These are phyloP conservation scores for Anthoceros angustus DNA, from an alignment of 225 moss, liverwort and hornwort species.

Conservation along the genomic window DNA sequence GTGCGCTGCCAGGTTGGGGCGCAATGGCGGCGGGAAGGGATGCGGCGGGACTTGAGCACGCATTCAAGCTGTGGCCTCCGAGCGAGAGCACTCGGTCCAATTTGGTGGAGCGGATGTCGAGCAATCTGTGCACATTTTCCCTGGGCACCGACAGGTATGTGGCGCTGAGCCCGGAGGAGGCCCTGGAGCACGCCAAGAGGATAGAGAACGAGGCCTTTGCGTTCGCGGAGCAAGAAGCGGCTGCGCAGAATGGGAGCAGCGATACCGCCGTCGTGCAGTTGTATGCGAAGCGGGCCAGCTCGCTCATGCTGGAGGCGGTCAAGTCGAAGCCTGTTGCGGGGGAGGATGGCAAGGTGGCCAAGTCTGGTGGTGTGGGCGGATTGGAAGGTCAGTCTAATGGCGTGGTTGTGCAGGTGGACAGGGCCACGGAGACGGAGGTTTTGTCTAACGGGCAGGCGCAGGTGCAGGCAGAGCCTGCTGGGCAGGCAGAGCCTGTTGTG, in stretches of 20 bases:
- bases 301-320: slow-evolving; percentile 53
- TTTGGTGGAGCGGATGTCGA: slow-evolving; percentile 81
- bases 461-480: neutral
- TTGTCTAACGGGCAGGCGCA: neutral
- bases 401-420: slow-evolving; percentile 13
- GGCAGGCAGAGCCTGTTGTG: too few relatives aligned
- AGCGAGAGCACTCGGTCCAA: slow-evolving; percentile 54
- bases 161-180: slow-evolving; percentile 41
- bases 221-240: slow-evolving; percentile 33
- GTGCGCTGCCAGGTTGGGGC: too few relatives aligned
- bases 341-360: slow-evolving; percentile 13
- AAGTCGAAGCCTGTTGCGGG: slow-evolving; percentile 20
- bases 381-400: slow-evolving; percentile 10
- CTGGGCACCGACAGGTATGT: slow-evolving; percentile 42
- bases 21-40: too few relatives aligned
- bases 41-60: neutral
- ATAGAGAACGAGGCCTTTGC: slow-evolving; percentile 75
- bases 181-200: slow-evolving; percentile 46
- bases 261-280: slow-evolving; percentile 45
- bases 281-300: slow-evolving; percentile 79
- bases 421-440: neutral
- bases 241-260: slow-evolving; percentile 27
- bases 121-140: slow-evolving; percentile 45
- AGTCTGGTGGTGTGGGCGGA: neutral
- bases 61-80: slow-evolving; percentile 58